A percentile compares a stretch with the other conserved stretches of the same genome.
Evolutionary conservation across 441 rosid genomes (phyloP).

Genomic region (Isatis lusitanica): DNA sequence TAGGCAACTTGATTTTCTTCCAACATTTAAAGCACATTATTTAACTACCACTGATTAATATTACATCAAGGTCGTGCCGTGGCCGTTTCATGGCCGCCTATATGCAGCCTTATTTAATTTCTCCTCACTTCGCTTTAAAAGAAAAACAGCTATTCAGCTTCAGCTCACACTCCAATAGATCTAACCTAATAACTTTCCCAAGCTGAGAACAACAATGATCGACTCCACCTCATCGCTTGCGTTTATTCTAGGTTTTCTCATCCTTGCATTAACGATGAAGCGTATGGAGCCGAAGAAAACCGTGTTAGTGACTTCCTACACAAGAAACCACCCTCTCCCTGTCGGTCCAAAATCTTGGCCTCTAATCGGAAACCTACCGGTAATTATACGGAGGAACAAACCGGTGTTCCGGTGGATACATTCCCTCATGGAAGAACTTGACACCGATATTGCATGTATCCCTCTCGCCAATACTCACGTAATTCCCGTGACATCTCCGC

Average conservation of each 20-base stretch:
- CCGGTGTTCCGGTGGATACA: constrained; percentile 51
- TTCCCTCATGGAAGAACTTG: constrained; percentile 38
- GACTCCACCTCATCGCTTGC: constrained; percentile 15
- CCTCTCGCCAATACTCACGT: constrained; percentile 43
- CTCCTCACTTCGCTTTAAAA: background rate
- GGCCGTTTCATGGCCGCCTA: background rate
- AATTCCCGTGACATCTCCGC: constrained; percentile 45
- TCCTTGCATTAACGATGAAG: constrained; percentile 5
- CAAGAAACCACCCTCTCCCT: constrained; percentile 32
- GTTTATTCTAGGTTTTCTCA: constrained; percentile 6
- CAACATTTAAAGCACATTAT: background rate
- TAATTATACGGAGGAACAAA: constrained; percentile 24
- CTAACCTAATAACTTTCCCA: background rate
- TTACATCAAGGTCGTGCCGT: background rate
- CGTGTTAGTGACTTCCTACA: background rate
- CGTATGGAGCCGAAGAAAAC: constrained; percentile 8
- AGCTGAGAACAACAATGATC: constrained; percentile 12
- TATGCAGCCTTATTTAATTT: background rate
- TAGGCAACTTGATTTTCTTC: background rate
- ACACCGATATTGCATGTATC: constrained; percentile 49
- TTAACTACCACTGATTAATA: background rate
- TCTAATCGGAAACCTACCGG: constrained; percentile 41
- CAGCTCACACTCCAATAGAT: background rate
- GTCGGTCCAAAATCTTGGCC: constrained; percentile 48
- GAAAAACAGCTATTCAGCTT: background rate